Conservation (phyloP, 2,329 filamentous ascomycete genomes). For the Chrysosphaeria jannelii region DNA sequence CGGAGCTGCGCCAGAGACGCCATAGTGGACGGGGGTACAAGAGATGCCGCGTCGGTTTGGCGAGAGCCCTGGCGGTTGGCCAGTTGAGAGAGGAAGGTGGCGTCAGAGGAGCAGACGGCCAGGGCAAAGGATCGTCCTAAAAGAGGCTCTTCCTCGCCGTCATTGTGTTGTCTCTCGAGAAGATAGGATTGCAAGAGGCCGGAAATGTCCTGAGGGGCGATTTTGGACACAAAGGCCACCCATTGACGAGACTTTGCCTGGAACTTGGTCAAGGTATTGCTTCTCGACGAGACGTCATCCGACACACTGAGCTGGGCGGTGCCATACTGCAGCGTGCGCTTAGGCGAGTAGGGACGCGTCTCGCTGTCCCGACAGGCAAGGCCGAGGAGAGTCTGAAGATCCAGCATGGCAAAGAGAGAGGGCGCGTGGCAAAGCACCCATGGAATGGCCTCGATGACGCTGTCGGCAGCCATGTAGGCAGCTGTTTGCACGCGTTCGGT, state of each 20-base stretch:
- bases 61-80: too few species aligned
- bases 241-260: slow-evolving; percentile 50
- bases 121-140: slow-evolving; percentile 81
- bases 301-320: slow-evolving; percentile 71
- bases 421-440: slow-evolving; percentile 72
- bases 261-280: slow-evolving; percentile 47
- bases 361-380: slow-evolving; percentile 78
- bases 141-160: slow-evolving; percentile 69
- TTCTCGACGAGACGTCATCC: slow-evolving; percentile 64
- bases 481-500: slow-evolving; percentile 77
- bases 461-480: slow-evolving; percentile 55
- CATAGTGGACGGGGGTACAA: too few species aligned
- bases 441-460: slow-evolving; percentile 57
- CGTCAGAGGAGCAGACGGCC: slow-evolving; percentile 72
- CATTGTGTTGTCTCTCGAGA: slow-evolving; percentile 80
- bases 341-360: slow-evolving; percentile 75
- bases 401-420: slow-evolving; percentile 74
- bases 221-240: slow-evolving; percentile 51
- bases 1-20: too few species aligned
- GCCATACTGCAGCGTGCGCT: slow-evolving; percentile 54
- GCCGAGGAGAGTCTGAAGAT: slow-evolving; percentile 87
- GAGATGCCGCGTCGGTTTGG: too few species aligned
- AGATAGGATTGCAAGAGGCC: slow-evolving; percentile 86
- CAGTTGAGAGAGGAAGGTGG: too few species aligned
- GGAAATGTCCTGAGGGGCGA: slow-evolving; percentile 81